A percentile compares a stretch with the other conserved stretches of the same genome.
Evolutionary conservation across 176 grass and related monocot genomes (phyloP).

Genomic region (Cenchrus purpureus): DNA sequence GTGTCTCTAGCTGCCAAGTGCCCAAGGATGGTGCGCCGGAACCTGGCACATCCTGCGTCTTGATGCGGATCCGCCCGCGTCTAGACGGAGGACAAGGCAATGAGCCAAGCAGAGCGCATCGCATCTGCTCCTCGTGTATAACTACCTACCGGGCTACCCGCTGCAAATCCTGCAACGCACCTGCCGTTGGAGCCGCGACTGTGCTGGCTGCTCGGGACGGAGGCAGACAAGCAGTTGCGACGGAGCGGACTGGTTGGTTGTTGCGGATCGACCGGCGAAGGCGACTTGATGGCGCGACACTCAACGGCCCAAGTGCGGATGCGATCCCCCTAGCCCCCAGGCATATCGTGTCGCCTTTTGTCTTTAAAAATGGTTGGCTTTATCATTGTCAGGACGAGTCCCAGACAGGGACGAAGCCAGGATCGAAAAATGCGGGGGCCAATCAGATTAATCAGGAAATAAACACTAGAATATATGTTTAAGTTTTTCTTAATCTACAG

Average conservation of each 20-base stretch:
- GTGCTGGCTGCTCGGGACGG: not conserved
- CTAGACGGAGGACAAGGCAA: not conserved
- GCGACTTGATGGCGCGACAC: not conserved
- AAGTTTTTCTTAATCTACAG: too few species aligned
- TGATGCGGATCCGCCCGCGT: not conserved
- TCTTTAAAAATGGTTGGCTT: slow-evolving; percentile 9
- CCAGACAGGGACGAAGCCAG: too few species aligned
- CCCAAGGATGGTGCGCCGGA: not conserved
- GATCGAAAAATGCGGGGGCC: too few species aligned
- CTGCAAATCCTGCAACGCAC: not conserved
- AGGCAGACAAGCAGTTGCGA: not conserved
- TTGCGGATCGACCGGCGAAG: not conserved
- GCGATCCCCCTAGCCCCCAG: not conserved
- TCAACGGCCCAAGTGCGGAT: not conserved
- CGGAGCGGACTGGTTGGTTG: not conserved
- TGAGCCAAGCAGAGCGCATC: not conserved
- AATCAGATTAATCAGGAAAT: too few species aligned
- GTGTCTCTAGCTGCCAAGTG: not conserved
- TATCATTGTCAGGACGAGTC: slow-evolving; percentile 23
- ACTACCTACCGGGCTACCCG: too few species aligned
- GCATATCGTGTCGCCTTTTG: slow-evolving; percentile 23
- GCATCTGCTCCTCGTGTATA: not conserved
- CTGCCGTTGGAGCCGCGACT: not conserved
- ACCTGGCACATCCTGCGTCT: not conserved
- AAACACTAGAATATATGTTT: too few species aligned